phyloP scores from a whole-genome alignment of 2,329 filamentous ascomycete species.

The Periconia sp. region DNA sequence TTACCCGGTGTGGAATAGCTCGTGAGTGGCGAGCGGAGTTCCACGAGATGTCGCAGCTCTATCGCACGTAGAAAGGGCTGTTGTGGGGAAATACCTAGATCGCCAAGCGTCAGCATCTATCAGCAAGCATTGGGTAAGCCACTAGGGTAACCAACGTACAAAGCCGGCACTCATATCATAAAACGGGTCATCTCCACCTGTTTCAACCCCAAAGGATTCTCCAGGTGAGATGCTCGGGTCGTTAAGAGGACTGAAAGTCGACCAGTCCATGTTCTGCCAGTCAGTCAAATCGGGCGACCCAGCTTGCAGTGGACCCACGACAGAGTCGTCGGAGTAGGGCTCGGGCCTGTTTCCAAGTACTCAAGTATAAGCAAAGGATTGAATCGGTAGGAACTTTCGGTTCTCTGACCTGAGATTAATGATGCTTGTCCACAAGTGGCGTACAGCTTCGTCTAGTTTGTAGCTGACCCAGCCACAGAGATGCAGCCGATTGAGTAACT shows the following conservation, averaged over 20 bases:
- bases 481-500: constrained; percentile 36
- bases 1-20: background rate
- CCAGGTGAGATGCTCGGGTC: background rate
- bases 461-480: constrained; percentile 46
- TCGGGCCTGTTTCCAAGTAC: constrained; percentile 33
- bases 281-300: constrained; percentile 33
- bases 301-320: constrained; percentile 37
- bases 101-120: constrained; percentile 24
- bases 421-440: constrained; percentile 37
- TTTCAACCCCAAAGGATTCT: constrained; percentile 4
- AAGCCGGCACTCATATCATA: constrained; percentile 24
- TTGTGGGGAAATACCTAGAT: constrained; percentile 23
- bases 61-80: constrained; percentile 22
- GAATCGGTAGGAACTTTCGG: constrained; percentile 30
- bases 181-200: constrained; percentile 14
- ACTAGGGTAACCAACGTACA: constrained; percentile 19
- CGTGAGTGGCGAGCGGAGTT: background rate
- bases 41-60: constrained; percentile 1
- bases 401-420: constrained; percentile 44
- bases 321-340: constrained; percentile 26
- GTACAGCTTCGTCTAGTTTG: constrained; percentile 41
- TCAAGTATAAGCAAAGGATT: constrained; percentile 42
- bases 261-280: constrained; percentile 42
- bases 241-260: constrained; percentile 19
- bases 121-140: constrained; percentile 13